Base-by-base conservation (phyloP, 2,329 filamentous ascomycete genomes). In the Aureobasidium sp. region DNA sequence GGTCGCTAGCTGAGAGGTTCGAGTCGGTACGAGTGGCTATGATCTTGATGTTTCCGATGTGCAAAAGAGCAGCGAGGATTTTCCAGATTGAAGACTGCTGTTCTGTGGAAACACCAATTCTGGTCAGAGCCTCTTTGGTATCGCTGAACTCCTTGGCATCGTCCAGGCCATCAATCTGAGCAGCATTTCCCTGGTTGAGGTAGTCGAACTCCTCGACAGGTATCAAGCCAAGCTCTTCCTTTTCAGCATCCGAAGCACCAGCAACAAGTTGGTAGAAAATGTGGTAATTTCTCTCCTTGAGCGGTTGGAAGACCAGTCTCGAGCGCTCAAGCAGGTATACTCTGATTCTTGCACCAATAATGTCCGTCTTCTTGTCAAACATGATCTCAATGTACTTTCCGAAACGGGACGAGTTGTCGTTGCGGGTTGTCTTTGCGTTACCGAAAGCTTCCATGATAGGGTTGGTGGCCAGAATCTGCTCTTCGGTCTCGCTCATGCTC, bases 331-430 rank as follows among this genome's bases (percentile, higher is more conserved):
- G 81, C 67, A 99, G 81, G 72, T 99, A 99, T 62, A 92, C 97
- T 69, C 94, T 85, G 72, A 99, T 99, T 79, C 95, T 95, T 62
- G 94, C 94, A 68, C 94, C 94, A 72, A 97, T 97, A 70, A 99
- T 99, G 74, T 95, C 94, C 65, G 91, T 96, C 71, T 88, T 85
- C 66, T 90, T 85, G 78, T 97, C 92, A 76, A 99, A 99, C 91
- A 97, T 93, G 74, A 99, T 99, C 79, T 99, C 94, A 70, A 99
- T 97, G 76, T 99, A 99, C 82, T 99, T 99, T 75, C 94, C 94
- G 77, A 99, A 99, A 71, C 94, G 86, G 46, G 94, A 99, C 48
- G 94, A 99, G 78, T 99, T 99, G 78, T 99, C 94, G 79, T 99
- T 99, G 74, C 94, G 85, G 12, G 94, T 99, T n/a, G 94, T 99